Evolutionary conservation across 257 asterid species (phyloP), one percentile per base, ranked within the genome.

Genomic region (Lantana camara): DNA sequence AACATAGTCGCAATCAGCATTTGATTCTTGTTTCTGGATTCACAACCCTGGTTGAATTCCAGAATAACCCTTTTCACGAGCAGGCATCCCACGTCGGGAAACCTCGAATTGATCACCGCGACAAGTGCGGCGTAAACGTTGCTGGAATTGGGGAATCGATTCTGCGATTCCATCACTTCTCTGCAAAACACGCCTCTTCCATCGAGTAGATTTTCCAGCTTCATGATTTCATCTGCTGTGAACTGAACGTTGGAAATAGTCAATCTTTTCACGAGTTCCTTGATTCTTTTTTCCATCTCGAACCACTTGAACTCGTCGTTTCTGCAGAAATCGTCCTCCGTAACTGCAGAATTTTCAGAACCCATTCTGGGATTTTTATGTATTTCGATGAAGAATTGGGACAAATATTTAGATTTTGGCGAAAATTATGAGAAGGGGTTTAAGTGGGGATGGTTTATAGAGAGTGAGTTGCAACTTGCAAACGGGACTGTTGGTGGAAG

Each of bases 81-180:
- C 38, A 80, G 21, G n/a, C 44, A 29, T 4, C 81, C 83, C 24
- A 71, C 68, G 3, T 64, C 59, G 0, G 83, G 81, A 32, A 68
- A 71, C 11, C 27, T 24, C 4, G 72, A 29, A 65, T 80, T 68
- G 66, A 80, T 59, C 5, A 64, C 11, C 0, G 81, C 67, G 1
- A 60, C 83, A 1, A 80, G 34, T 4, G 86, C 55, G 2, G 86
- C 79, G 9, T 63, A 74, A 20, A 80, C 73, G 16, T 64, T 13
- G 63, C 62, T 71, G 5, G 12, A 40, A 0, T 27, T 19, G 0
- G 83, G 79, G 16, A 24, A 72, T 15, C 10, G 2, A 9, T 29
- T 60, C 66, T 80, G 86, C 52, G 69, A 59, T 55, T 77, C 30
- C 73, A 81, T 65, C 11, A 77, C 8, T 4, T 74, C 42, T 15